Evolutionary conservation across 495 filamentous ascomycete genomes (phyloP).

Genomic region (Penicillium salamii): DNA sequence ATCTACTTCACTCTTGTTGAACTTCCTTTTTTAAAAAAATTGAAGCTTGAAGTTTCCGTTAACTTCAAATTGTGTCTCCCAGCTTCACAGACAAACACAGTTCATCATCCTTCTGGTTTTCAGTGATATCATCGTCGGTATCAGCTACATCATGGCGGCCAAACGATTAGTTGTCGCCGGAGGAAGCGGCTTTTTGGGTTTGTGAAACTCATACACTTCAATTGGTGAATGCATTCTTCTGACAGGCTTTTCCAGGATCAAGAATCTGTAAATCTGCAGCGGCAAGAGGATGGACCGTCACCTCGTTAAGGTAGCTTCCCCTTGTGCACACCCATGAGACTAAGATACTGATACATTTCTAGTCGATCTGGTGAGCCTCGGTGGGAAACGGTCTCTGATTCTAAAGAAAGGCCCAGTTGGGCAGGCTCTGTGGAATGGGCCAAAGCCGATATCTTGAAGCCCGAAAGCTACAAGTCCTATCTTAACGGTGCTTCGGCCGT

Average conservation of each 20-base stretch:
- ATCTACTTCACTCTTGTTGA: not conserved
- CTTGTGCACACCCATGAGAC: not conserved
- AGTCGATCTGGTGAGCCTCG: conserved; percentile 86
- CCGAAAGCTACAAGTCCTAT: conserved; percentile 68
- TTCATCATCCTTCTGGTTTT: conserved; percentile 31
- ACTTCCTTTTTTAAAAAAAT: not conserved
- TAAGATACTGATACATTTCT: conserved; percentile 8
- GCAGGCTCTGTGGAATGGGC: conserved; percentile 80
- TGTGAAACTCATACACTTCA: conserved; percentile 8
- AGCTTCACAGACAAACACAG: not conserved
- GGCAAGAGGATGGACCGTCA: conserved; percentile 80
- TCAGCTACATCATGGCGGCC: conserved; percentile 35
- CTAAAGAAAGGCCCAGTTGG: conserved; percentile 72
- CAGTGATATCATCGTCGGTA: conserved; percentile 43
- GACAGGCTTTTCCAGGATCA: conserved; percentile 51
- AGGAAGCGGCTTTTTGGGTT: conserved; percentile 89
- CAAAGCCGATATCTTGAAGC: conserved; percentile 80
- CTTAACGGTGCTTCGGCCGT: conserved; percentile 76
- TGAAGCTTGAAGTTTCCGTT: not conserved
- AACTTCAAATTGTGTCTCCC: not conserved
- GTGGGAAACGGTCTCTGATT: conserved; percentile 78
- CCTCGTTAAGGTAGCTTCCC: conserved; percentile 69
- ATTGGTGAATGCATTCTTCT: conserved; percentile 5
- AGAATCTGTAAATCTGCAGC: conserved; percentile 88
- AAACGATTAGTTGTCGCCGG: conserved; percentile 86